Evolutionary conservation across 495 filamentous ascomycete species (phyloP), one percentile per base, ranked within the genome.

Genomic region (Cryomyces antarcticus): DNA sequence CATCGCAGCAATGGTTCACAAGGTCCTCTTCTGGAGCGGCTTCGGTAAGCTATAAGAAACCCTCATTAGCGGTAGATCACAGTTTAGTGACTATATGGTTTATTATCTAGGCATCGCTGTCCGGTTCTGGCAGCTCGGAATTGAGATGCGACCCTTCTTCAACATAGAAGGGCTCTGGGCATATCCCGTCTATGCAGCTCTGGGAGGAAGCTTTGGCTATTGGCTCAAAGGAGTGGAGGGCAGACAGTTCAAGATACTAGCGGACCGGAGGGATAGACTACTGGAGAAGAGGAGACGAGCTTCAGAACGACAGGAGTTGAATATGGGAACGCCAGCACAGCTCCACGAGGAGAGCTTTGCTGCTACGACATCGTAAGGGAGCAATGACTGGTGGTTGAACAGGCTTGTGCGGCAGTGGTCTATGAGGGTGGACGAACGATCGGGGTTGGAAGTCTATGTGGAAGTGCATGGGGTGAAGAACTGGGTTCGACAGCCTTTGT

Each of bases 141-240:
- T 97, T 55, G 88, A 97, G 65, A 92, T 93, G 88, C 87, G 89
- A 44, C 89, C 89, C 13, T 74, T 93, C 59, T 79, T 94, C 68
- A 73, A 72, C 59, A 70, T 65, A 45, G 67, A 75, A 56, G 75
- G 78, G 35, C 69, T 89, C 47, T 88, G 78, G 79, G 84, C 72
- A n/a, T 97, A 92, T 64, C 87, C 92, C 41, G 60, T 94, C 56
- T 97, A 86, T 59, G 84, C 72, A 28, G 72, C 68, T 46, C 70
- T 82, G 43, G 86, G 87, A 49, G 88, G 77, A 40, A 81, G 77
- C 62, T 94, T 97, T 61, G 89, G 89, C 43, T 96, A 95, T 70
- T 96, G 87, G 83, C 63, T 97, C 50, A 73, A 79, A 65, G 80
- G 81, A 43, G 81, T 95, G 35, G 81, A 92, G 58, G 57, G 75